Conservation (phyloP, 108 stramenopile genomes). For the Cyclotella distinguenda region DNA sequence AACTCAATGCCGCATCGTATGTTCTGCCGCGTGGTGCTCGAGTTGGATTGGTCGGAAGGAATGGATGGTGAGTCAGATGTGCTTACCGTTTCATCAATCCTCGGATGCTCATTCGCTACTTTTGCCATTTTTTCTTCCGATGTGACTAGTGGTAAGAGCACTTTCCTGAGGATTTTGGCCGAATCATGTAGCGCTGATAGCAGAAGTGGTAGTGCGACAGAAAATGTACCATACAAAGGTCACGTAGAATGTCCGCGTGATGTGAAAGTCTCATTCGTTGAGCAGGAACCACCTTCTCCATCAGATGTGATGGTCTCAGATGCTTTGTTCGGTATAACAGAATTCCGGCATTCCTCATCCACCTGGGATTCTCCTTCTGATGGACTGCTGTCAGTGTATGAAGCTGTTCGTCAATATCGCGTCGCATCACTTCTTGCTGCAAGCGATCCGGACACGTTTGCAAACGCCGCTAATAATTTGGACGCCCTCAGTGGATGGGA, state of each 20-base stretch:
- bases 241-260: conserved; percentile 46
- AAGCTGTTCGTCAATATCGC: conserved; percentile 64
- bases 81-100: background rate
- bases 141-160: conserved; percentile 67
- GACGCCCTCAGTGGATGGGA: conserved; percentile 69
- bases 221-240: conserved; percentile 60
- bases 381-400: conserved; percentile 47
- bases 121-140: background rate
- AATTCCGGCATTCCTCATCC: background rate
- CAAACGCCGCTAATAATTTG: conserved; percentile 66
- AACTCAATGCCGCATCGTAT: conserved; percentile 70
- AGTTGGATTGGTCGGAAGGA: conserved; percentile 70
- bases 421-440: conserved; percentile 50
- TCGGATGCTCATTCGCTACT: background rate
- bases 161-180: conserved; percentile 69
- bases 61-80: conserved; percentile 32
- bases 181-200: conserved; percentile 35
- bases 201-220: conserved; percentile 6
- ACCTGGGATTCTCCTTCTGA: background rate
- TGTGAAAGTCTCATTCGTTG: conserved; percentile 66
- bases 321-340: conserved; percentile 67
- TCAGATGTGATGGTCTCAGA: conserved; percentile 68
- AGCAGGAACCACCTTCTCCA: conserved; percentile 77
- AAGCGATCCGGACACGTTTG: conserved; percentile 60
- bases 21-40: conserved; percentile 67